Evolutionary conservation across 1,284 basidiomycete genomes (phyloP).

Genomic region (Microbotryum lychnidis-dioicae): DNA sequence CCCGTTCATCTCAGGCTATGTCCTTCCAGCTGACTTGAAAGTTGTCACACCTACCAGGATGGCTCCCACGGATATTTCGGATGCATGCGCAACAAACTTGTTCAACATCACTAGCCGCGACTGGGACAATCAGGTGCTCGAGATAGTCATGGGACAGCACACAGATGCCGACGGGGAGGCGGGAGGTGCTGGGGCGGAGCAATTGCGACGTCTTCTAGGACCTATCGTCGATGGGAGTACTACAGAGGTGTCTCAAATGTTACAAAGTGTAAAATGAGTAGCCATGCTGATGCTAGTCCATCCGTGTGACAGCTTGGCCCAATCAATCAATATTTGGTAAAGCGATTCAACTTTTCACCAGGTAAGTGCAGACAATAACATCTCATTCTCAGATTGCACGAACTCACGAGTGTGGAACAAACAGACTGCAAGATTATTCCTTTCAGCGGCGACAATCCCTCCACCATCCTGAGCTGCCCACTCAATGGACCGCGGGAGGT

Average conservation of each 20-base stretch:
- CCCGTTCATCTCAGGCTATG: too few species aligned
- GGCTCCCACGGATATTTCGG: slow-evolving; percentile 61
- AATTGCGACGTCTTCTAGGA: too few species aligned
- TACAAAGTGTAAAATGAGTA: background rate
- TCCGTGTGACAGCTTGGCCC: slow-evolving; percentile 47
- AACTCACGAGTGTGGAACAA: background rate
- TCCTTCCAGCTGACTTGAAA: background rate
- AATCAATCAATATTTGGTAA: slow-evolving; percentile 62
- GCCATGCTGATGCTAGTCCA: too few species aligned
- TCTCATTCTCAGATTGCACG: background rate
- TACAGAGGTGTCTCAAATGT: background rate
- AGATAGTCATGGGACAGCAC: slow-evolving; percentile 4
- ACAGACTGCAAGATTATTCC: slow-evolving; percentile 62
- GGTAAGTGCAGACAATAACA: slow-evolving; percentile 44
- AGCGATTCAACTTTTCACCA: slow-evolving; percentile 67
- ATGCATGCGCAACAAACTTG: slow-evolving; percentile 65
- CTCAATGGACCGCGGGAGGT: slow-evolving; percentile 44
- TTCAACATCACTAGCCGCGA: slow-evolving; percentile 51
- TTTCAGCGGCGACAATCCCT: slow-evolving; percentile 64
- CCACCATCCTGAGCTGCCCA: slow-evolving; percentile 66
- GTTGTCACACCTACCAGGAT: slow-evolving; percentile 2
- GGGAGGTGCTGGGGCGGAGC: background rate
- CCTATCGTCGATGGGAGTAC: too few species aligned
- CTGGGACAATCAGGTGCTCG: slow-evolving; percentile 65
- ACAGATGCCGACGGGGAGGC: background rate